These are phyloP conservation scores for Thymus mandschuricus DNA, from an alignment of 257 asterid species.

Conservation along the genomic window DNA sequence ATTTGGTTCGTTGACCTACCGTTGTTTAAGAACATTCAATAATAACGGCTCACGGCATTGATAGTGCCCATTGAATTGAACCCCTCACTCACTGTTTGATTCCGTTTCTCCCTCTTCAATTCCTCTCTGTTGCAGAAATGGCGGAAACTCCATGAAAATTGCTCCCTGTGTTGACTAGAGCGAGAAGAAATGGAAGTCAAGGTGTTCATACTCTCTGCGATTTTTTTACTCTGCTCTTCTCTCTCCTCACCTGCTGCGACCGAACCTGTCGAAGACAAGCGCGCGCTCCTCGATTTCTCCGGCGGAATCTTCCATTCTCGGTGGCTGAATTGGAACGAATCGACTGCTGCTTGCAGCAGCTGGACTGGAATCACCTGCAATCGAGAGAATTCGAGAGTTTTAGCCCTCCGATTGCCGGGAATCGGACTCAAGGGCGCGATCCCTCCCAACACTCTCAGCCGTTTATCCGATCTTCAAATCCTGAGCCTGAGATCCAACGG, in stretches of 20 bases:
- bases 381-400: slow-evolving; percentile 37
- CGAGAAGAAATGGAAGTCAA: slow-evolving; percentile 33
- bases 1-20: slow-evolving; percentile 46
- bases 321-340: slow-evolving; percentile 44
- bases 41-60: slow-evolving; percentile 27
- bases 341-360: slow-evolving; percentile 38
- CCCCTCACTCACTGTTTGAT: neutral
- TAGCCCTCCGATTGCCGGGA: slow-evolving; percentile 49
- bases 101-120: slow-evolving; percentile 15
- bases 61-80: slow-evolving; percentile 23
- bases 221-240: slow-evolving; percentile 30
- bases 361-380: slow-evolving; percentile 60
- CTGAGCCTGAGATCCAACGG: slow-evolving; percentile 56
- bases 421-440: slow-evolving; percentile 46
- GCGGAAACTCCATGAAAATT: neutral
- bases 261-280: slow-evolving; percentile 52
- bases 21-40: slow-evolving; percentile 28
- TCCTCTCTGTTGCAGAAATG: slow-evolving; percentile 27
- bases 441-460: slow-evolving; percentile 51
- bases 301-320: slow-evolving; percentile 36
- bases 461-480: slow-evolving; percentile 49
- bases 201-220: slow-evolving; percentile 24
- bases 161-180: neutral
- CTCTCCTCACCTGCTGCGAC: slow-evolving; percentile 25
- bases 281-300: slow-evolving; percentile 53